These are phyloP conservation scores for Eimeria sp. DNA, from an alignment of 169 alveolate genomes.

Conservation along the genomic window DNA sequence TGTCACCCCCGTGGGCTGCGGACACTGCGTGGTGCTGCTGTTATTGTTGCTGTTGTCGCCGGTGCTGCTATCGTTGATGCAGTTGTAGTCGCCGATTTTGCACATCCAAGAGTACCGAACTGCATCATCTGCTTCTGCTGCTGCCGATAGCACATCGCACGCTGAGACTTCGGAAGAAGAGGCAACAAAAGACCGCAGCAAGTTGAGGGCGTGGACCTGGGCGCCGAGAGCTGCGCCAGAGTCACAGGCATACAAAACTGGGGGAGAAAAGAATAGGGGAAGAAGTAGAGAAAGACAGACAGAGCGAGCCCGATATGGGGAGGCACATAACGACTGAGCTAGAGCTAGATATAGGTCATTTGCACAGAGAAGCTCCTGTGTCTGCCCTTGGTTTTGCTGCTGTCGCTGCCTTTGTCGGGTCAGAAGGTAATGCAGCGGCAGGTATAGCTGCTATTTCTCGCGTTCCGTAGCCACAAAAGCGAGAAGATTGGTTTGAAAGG, in stretches of 20 bases:
- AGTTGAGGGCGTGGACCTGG: conserved; percentile 48
- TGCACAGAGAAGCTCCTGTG: background rate
- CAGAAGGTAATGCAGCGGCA: background rate
- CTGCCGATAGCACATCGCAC: conserved; percentile 12
- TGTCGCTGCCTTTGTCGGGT: background rate
- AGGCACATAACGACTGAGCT: background rate
- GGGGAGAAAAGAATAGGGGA: background rate
- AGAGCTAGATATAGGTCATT: background rate
- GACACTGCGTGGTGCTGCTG: background rate
- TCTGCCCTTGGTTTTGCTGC: background rate
- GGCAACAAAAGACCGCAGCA: conserved; percentile 17
- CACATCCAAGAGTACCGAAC: background rate
- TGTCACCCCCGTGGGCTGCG: background rate
- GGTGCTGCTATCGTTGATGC: background rate
- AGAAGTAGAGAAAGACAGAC: background rate
- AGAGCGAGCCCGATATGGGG: background rate
- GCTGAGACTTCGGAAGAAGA: conserved; percentile 15
- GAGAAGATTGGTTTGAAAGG: background rate
- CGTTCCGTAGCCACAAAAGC: no score
- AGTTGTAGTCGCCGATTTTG: background rate
- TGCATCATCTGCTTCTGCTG: conserved; percentile 43
- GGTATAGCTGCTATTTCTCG: background rate
- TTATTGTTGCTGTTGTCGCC: background rate
- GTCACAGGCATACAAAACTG: background rate
- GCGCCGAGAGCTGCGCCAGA: conserved; percentile 32